Evolutionary conservation across 2,329 filamentous ascomycete genomes (phyloP).

Genomic region (Cercospora brassicicola): DNA sequence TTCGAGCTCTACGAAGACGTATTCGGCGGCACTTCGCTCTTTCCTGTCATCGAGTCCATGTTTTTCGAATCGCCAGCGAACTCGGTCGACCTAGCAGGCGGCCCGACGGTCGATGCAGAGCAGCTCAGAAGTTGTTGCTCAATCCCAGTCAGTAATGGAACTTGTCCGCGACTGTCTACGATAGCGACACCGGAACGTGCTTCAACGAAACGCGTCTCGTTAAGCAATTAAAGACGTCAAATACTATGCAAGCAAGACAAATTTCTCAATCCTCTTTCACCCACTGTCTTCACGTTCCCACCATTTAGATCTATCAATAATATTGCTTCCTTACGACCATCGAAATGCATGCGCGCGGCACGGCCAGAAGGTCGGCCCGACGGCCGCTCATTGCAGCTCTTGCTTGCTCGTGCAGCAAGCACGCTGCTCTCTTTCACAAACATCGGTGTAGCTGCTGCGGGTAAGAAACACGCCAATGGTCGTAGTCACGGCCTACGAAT

Average conservation of each 20-base stretch:
- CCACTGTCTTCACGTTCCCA: not conserved
- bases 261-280: too few relatives aligned
- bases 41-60: conserved; percentile 10
- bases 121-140: not conserved
- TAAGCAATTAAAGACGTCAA: not conserved
- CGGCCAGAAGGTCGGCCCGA: not conserved
- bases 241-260: not conserved
- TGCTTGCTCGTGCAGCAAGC: not conserved
- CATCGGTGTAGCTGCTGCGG: not conserved
- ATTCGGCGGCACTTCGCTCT: conserved; percentile 7
- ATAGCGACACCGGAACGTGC: not conserved
- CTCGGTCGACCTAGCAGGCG: conserved; percentile 7
- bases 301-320: too few relatives aligned
- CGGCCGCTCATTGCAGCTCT: not conserved
- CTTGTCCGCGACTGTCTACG: not conserved
- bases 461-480: not conserved
- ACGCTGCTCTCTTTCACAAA: not conserved
- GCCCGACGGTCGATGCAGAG: conserved; percentile 10
- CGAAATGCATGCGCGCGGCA: too few relatives aligned
- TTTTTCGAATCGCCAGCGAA: conserved; percentile 13
- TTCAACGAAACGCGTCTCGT: not conserved
- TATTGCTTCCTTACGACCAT: too few relatives aligned
- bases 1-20: conserved; percentile 9
- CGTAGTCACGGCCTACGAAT: not conserved
- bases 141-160: not conserved